phyloP scores from a whole-genome alignment of 2,329 filamentous ascomycete species.

The Penicillium griseofulvum region DNA sequence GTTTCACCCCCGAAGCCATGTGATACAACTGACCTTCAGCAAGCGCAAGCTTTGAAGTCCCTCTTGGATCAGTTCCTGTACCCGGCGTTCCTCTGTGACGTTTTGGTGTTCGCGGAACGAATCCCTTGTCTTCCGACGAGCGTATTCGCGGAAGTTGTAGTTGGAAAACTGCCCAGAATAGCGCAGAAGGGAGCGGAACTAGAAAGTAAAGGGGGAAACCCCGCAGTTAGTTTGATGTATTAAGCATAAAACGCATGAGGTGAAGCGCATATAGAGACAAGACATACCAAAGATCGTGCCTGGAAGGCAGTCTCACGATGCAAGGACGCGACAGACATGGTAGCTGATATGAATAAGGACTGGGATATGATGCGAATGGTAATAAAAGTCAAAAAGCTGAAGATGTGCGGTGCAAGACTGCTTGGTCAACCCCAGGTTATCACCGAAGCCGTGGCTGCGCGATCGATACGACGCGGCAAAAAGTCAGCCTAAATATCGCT shows the following conservation, averaged over 20 bases:
- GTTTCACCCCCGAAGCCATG: not conserved
- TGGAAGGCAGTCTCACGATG: conserved; percentile 47
- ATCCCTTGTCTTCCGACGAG: conserved; percentile 83
- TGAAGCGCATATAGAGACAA: not conserved
- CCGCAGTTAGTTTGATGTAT: not conserved
- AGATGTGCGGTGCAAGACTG: not conserved
- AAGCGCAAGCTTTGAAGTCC: conserved; percentile 82
- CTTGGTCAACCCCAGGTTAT: not conserved
- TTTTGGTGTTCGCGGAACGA: conserved; percentile 78
- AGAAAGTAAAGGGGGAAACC: not conserved
- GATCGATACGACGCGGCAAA: not conserved
- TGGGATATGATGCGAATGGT: not conserved
- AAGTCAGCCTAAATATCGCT: not conserved
- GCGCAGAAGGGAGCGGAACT: conserved; percentile 92
- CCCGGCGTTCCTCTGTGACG: conserved; percentile 68
- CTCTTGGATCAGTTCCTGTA: conserved; percentile 87
- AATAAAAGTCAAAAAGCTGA: not conserved
- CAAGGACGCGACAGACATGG: conserved; percentile 46
- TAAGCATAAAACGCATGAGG: not conserved
- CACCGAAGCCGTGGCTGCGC: not conserved
- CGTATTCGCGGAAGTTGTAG: conserved; percentile 98
- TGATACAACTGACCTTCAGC: conserved; percentile 69
- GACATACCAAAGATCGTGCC: conserved; percentile 47
- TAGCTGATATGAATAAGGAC: conserved; percentile 5
- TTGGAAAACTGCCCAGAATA: conserved; percentile 82